Conservation (phyloP, 768 basidiomycete species). For the Lentinula sp. region DNA sequence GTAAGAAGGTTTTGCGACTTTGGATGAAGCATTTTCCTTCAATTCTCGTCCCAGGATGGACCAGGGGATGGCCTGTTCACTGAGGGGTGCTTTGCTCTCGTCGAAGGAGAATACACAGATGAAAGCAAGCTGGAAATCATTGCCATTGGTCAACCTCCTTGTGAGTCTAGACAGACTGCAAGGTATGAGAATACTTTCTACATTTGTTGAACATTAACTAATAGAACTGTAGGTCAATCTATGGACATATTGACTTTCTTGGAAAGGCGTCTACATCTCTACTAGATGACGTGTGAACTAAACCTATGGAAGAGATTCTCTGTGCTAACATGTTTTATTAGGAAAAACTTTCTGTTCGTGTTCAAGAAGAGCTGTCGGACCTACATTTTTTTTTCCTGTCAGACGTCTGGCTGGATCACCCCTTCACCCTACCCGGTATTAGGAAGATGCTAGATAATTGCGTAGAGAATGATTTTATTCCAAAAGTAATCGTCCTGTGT, state of each 20-base stretch:
- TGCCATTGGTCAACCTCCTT: slow-evolving; percentile 96
- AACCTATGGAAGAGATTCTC: neutral
- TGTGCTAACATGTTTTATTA: slow-evolving; percentile 18
- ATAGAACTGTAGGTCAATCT: slow-evolving; percentile 62
- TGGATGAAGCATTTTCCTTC: neutral
- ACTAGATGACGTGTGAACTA: slow-evolving; percentile 73
- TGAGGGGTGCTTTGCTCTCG: slow-evolving; percentile 90
- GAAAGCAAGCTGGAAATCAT: slow-evolving; percentile 84
- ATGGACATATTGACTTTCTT: slow-evolving; percentile 94
- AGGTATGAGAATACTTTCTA: slow-evolving; percentile 40
- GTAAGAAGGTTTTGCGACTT: slow-evolving; percentile 36
- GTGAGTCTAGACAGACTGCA: slow-evolving; percentile 81
- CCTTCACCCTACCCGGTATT: slow-evolving; percentile 73
- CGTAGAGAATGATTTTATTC: slow-evolving; percentile 80
- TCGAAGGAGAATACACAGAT: slow-evolving; percentile 95
- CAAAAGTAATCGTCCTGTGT: slow-evolving; percentile 85
- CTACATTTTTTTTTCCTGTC: slow-evolving; percentile 90
- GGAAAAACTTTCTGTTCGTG: slow-evolving; percentile 56
- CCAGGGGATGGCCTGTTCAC: slow-evolving; percentile 96
- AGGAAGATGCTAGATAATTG: slow-evolving; percentile 87
- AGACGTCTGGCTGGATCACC: slow-evolving; percentile 93
- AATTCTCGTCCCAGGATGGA: slow-evolving; percentile 47
- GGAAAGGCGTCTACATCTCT: slow-evolving; percentile 91
- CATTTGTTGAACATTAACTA: neutral
- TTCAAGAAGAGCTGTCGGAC: slow-evolving; percentile 66